Evolutionary conservation across 2,329 filamentous ascomycete species (phyloP).

Genomic region (Malbranchea zuffiana): DNA sequence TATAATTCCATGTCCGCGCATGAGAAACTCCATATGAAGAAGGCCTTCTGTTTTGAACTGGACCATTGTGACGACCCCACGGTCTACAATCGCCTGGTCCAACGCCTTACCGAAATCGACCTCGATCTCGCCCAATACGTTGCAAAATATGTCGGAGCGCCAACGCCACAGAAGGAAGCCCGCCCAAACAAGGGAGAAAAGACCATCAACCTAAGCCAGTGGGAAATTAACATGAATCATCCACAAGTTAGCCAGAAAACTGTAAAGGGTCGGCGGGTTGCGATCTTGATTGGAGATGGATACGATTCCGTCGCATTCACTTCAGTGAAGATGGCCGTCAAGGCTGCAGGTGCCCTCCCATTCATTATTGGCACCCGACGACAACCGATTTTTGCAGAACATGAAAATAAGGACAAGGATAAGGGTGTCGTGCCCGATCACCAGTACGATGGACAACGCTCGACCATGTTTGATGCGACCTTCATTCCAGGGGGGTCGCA

Average conservation of each 20-base stretch:
- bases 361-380: constrained; percentile 60
- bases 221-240: constrained; percentile 62
- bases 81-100: constrained; percentile 60
- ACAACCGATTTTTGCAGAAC: constrained; percentile 53
- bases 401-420: constrained; percentile 32
- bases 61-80: constrained; percentile 71
- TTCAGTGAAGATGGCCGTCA: constrained; percentile 52
- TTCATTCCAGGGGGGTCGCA: constrained; percentile 55
- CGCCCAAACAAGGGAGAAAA: constrained; percentile 56
- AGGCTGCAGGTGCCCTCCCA: constrained; percentile 52
- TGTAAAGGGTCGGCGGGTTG: constrained; percentile 56
- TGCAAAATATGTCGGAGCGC: constrained; percentile 55
- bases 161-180: constrained; percentile 42
- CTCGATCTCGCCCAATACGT: constrained; percentile 57
- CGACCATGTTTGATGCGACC: constrained; percentile 64
- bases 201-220: constrained; percentile 58
- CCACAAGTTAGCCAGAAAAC: constrained; percentile 47
- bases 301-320: constrained; percentile 49
- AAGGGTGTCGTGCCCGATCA: constrained; percentile 53
- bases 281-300: constrained; percentile 32
- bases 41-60: constrained; percentile 58
- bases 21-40: constrained; percentile 54
- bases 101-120: constrained; percentile 62
- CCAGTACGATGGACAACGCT: constrained; percentile 67
- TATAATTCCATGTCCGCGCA: constrained; percentile 62